Evolutionary conservation across 768 basidiomycete species (phyloP), one percentile per base, ranked within the genome.

Genomic region (Boletus tomentosulus): DNA sequence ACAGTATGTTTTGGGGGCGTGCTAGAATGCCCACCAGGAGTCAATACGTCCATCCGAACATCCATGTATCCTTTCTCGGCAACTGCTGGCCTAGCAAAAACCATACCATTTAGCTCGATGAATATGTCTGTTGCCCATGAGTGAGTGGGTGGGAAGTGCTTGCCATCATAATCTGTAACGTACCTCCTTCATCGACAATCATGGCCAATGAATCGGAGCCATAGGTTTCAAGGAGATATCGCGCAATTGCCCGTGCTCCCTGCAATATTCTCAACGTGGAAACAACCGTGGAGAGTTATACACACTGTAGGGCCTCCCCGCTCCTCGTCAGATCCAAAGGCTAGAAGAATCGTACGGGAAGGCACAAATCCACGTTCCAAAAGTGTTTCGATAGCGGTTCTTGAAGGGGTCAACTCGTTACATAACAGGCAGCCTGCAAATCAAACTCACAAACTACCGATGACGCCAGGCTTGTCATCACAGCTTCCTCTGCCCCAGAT

Each of bases 101-200:
- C 53, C 4, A 61, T 59, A 3, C 71, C 76, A 11, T 62, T 64
- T 43, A 62, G 44, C 33, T 70, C 61, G 6, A 38, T 42, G 47
- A 62, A 73, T 31, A 62, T 64, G 50, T 66, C 73, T 73, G 45
- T 48, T 9, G 42, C 12, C 44, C 16, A 30, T 22, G 22, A 2
- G 11, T 22, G 19, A 22, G 39, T 19, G 39, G 22, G n/a, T 3
- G 19, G 19, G 22, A 22, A 0, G n/a, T 4, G 10, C 12, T 2
- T 19, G 8, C n/a, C 9, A 19, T 22, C 3, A 16, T 10, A 35
- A 10, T 4, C 8, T 13, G 15, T 44, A 45, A 57, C 54, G 53
- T 61, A 71, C 80, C 78, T 11, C 82, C 81, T 70, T 85, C 84
- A 53, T 85, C 84, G 13, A 85, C 73, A 16, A 84, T 62, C 60